Base-by-base conservation (phyloP, 176 grass and related monocot species). In the Panicum miliaceum region DNA sequence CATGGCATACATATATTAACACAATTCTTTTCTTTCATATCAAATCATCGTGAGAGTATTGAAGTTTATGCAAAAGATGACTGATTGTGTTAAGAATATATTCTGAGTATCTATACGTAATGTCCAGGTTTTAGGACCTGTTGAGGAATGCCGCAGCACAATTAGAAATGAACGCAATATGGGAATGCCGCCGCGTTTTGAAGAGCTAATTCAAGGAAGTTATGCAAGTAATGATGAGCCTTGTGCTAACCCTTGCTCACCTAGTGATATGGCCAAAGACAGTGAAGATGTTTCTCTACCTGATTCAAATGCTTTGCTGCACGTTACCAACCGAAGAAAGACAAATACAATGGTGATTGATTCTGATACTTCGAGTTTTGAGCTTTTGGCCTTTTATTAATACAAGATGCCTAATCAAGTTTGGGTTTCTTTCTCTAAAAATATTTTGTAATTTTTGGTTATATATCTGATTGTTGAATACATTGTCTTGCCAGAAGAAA, bases 241-340 rank as follows among this genome's bases (percentile, higher is more conserved):
- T 75, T 89, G 18, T 88, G 27, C 32, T 74, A 77, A 70, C 68
- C 72, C 41, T 71, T 79, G 35, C 60, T 80, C 69, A 82, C 64
- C 69, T 65, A 78, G 64, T 89, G 77, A 87, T 62, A 8, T 74
- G 34, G 87, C 81, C 50, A 78, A 86, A 76, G 84, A 91, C 50
- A n/a, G 1, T 27, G 74, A 76, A 62, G 84, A 90, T 71, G 59
- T 82, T 87, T 73, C 79, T 93, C 86, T 97, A 72, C 89, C 89
- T 71, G 89, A 94, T 70, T 90, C 88, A 84, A 81, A 90, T 82
- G 83, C 90, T 84, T 88, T 97, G 46, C 54, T 93, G 61, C 80
- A 93, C 83, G 92, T 97, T 80, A 97, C 92, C 27, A 94, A 85
- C 68, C 81, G 92, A 91, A 97, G 92, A 81, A 97, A 91, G 81